A percentile compares a stretch with the other conserved stretches of the same genome.
Conservation (phyloP, 352 stramenopile genomes). For the Phytophthora fragariaefolia region DNA sequence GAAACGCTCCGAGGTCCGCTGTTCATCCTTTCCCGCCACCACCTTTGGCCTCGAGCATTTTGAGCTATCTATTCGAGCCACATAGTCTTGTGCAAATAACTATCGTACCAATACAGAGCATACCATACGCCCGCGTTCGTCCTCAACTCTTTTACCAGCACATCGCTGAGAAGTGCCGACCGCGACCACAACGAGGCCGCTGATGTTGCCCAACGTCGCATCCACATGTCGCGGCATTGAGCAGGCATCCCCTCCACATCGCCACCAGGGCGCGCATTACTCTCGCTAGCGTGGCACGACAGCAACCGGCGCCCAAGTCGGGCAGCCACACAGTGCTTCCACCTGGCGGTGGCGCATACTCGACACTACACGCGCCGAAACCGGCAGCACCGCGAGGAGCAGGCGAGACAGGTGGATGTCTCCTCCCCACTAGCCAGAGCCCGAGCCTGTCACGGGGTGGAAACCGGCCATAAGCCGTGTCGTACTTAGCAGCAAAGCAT, state of each 20-base stretch:
- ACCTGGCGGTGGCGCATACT: constrained; percentile 9
- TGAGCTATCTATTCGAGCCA: constrained; percentile 51
- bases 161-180: constrained; percentile 13
- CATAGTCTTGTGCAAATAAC: constrained; percentile 49
- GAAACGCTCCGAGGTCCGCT: constrained; percentile 3
- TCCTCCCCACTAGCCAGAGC: constrained; percentile 1
- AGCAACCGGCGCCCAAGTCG: not conserved
- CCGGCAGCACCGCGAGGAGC: not conserved
- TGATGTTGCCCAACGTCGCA: not conserved
- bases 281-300: constrained; percentile 20
- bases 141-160: constrained; percentile 1
- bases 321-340: not conserved
- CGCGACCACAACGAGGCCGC: not conserved
- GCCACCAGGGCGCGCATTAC: constrained; percentile 22
- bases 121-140: constrained; percentile 13
- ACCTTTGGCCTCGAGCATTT: constrained; percentile 34
- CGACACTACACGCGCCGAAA: constrained; percentile 6
- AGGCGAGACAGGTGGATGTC: constrained; percentile 8
- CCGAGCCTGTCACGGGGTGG: constrained; percentile 9
- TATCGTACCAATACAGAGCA: constrained; percentile 49
- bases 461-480: not conserved
- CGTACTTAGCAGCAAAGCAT: not conserved
- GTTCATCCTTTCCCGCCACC: constrained; percentile 8
- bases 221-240: constrained; percentile 27
- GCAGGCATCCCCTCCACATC: not conserved